Base-by-base conservation (phyloP, 2,329 filamentous ascomycete species). In the Cladosporium velox region DNA sequence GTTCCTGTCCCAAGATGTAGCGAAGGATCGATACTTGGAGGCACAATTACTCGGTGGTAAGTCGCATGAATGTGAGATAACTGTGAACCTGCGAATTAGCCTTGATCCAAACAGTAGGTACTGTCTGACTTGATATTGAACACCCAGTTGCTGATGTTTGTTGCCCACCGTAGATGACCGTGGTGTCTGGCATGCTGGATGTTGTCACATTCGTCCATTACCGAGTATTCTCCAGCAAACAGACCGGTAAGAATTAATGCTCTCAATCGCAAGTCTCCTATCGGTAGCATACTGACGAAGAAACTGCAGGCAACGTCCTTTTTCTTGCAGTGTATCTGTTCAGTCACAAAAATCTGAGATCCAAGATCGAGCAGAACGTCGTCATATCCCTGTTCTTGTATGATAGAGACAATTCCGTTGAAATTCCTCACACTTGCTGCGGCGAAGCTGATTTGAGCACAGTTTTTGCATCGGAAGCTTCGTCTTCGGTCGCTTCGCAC, bases 241-340 rank as follows among this genome's bases (percentile, higher is more conserved):
- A 72, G 30, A 75, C 73, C 2, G 72, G 73, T 30, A 81, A 84
- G 2, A 84, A 34, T 12, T 0, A 28, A 12, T 18, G 15, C 11
- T 24, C 34, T n/a, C 30, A 24, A 14, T 15, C 55, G 30, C 6
- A 51, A 10, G 2, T 14, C 6, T 18, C 28, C 15, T 21, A 10
- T 38, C 4, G 34, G 32, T 15, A n/a, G 10, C 15, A 15, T 12
- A 7, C 51, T 38, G 21, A 62, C 18, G 26, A 18, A 15, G 5
- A 21, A 32, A 0, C 59, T 28, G 18, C 26, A 64, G 61, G 61
- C 18, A 64, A 64, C n/a, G 35, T 64, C 3, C 61, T 64, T 14
- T 64, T 64, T 51, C 26, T 64, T 14, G 61, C 61, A 10, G 35
- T 55, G 26, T 64, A 64, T 34, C 8, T 57, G 2, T 57, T 54